These are phyloP conservation scores for Microdochium nivale DNA, from an alignment of 2,329 filamentous ascomycete species.

Conservation along the genomic window DNA sequence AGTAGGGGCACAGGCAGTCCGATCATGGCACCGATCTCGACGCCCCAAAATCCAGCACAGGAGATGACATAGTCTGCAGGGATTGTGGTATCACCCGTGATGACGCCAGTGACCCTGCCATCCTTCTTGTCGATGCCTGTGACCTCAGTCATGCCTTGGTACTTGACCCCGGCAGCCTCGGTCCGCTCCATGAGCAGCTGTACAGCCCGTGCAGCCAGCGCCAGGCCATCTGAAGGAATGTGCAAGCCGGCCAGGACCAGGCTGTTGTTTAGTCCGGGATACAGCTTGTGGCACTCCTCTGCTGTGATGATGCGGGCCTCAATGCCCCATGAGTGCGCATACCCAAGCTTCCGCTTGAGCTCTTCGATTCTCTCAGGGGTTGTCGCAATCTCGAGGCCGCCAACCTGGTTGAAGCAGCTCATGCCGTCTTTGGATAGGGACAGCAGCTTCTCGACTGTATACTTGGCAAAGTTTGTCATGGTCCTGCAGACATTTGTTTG, in stretches of 20 bases:
- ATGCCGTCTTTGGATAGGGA: conserved; percentile 39
- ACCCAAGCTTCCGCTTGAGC: conserved; percentile 54
- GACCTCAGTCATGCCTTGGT: conserved; percentile 46
- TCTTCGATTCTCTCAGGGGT: conserved; percentile 50
- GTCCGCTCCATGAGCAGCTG: conserved; percentile 53
- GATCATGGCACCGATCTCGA: conserved; percentile 54
- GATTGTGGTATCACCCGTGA: conserved; percentile 36
- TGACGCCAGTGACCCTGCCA: conserved; percentile 46
- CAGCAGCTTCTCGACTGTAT: conserved; percentile 52
- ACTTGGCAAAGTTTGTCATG: conserved; percentile 49
- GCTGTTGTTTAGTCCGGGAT: conserved; percentile 44
- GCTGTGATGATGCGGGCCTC: conserved; percentile 40
- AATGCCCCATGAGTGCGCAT: conserved; percentile 52
- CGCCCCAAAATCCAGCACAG: conserved; percentile 59
- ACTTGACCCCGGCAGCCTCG: conserved; percentile 46
- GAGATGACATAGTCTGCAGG: conserved; percentile 53
- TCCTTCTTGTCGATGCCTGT: conserved; percentile 43
- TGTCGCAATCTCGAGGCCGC: conserved; percentile 54
- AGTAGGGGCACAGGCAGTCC: conserved; percentile 48
- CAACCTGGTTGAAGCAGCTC: conserved; percentile 53
- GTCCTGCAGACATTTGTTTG: conserved; percentile 51
- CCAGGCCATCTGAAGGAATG: conserved; percentile 52
- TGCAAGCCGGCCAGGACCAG: conserved; percentile 49
- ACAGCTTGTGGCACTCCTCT: conserved; percentile 42
- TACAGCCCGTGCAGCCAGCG: conserved; percentile 51